Evolutionary conservation across 176 grass and related monocot species (phyloP).

Genomic region (Pharus latifolius): DNA sequence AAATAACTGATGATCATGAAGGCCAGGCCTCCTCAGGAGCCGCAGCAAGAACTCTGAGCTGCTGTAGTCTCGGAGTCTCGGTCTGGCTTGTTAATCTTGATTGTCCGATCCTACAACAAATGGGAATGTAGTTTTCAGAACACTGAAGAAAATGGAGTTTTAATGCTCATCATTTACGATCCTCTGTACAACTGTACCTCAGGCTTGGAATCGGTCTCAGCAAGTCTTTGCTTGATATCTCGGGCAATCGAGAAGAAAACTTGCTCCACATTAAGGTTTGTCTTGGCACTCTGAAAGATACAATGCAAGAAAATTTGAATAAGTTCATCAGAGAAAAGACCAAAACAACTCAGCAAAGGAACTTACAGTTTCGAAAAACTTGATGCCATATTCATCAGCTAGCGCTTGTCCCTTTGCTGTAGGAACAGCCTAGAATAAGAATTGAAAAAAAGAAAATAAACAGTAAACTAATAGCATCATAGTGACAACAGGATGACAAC

Average conservation of each 20-base stretch:
- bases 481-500: not conserved
- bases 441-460: not conserved
- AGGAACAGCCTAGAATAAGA: conserved; percentile 50
- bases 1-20: conserved; percentile 10
- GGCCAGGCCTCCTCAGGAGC: conserved; percentile 34
- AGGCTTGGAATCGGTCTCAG: conserved; percentile 53
- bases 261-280: conserved; percentile 64
- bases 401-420: conserved; percentile 64
- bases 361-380: conserved; percentile 77
- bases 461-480: conserved; percentile 1
- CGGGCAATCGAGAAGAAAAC: conserved; percentile 74
- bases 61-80: conserved; percentile 13
- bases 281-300: conserved; percentile 59
- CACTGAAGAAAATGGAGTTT: not conserved
- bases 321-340: not conserved
- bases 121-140: not conserved
- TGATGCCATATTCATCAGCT: conserved; percentile 77
- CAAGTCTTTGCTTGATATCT: conserved; percentile 65
- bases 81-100: conserved; percentile 52
- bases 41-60: conserved; percentile 50
- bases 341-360: not conserved
- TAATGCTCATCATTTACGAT: not conserved
- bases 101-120: conserved; percentile 31
- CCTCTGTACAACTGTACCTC: conserved; percentile 31
- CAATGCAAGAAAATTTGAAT: not conserved